Base-by-base conservation (phyloP, 768 basidiomycete genomes). In the Phaeotremella fagi region DNA sequence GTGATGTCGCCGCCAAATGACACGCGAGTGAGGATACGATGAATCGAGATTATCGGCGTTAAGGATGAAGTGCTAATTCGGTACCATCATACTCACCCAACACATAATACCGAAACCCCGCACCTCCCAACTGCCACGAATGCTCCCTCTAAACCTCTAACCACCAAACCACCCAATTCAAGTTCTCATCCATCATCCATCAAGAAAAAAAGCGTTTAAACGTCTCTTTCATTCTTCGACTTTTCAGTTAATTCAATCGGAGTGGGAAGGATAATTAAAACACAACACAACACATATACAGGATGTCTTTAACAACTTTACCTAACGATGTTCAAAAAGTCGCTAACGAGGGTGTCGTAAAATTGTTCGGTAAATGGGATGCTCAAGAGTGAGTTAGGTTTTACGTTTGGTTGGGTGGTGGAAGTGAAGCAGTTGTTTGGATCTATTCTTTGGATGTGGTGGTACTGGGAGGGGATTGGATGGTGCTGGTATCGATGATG, bases 291-390 rank as follows among this genome's bases (percentile, higher is more conserved):
- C 24, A 44, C 42, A 20, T 26, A 52, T 9, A 46, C 45, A 61
- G 50, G 14, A 61, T 61, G 60, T 51, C 60, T 41, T 45, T 64
- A 55, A 48, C 60, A 44, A 60, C 75, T 53, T 59, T 76, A 33
- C 74, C 76, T 43, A 53, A 57, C 50, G 73, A 76, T 55, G 74
- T 75, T 28, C 68, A 68, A 48, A 76, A 76, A 59, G 73, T 77
- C 60, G 73, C 75, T 53, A 70, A 75, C 64, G 75, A 75, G 63
- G 75, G 74, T 43, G 67, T 70, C 55, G 83, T 98, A 73, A 95
- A 94, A 79, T 85, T 99, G 59, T 99, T 99, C 75, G 91, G 90
- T 73, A 92, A 92, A 81, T 99, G 95, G 95, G 92, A 97, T 52
- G 87, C 90, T 60, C 85, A 90, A 74, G 91, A 90, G 92, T 95